Evolutionary conservation across 2,329 filamentous ascomycete genomes (phyloP), one percentile per base, ranked within the genome.

Genomic region (Zymoseptoria pseudotritici): DNA sequence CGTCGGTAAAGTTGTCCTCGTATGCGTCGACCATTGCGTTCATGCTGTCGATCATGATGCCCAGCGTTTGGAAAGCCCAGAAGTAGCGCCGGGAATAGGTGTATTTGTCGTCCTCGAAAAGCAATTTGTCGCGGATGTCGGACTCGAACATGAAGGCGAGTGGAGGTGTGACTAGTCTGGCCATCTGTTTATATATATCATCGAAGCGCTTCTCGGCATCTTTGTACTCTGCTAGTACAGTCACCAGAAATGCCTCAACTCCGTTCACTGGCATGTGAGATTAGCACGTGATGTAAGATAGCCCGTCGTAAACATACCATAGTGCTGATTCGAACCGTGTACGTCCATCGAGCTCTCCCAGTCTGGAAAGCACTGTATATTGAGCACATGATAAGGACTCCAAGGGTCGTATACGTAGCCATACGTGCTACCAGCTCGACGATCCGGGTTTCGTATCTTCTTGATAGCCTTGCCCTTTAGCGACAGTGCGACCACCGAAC

Each of bases 41-140:
- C 68, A 86, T 83, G 62, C 79, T 79, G 54, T 83, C 81, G 65
- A 84, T 85, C 65, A 86, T 80, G 36, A 83, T 80, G 42, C 81
- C 82, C 3, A 85, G 77, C 2, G 83, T 83, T 70, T 85, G 83
- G 66, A 81, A 84, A 0, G 82, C 83, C 79, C 83, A 86, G 67
- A 86, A 86, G 66, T 86, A 86, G 17, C 83, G 78, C 0, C 82
- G 76, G 17, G 82, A 84, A 72, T 83, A 85, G 1, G 83, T 86
- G 66, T 84, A 86, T 58, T 82, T 72, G 56, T 78, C 76, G 66
- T 86, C 83, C 69, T 86, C 83, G 64, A 86, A 86, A 1, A 86
- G 76, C 0, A 85, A 76, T 63, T 80, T 79, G 70, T 84, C 83
- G 11, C 84, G 77, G 4, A 85, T 71, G 20, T 77, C 75, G 49